Conservation (phyloP, 305 asterid species). For the Fraxinus angustifolia region DNA sequence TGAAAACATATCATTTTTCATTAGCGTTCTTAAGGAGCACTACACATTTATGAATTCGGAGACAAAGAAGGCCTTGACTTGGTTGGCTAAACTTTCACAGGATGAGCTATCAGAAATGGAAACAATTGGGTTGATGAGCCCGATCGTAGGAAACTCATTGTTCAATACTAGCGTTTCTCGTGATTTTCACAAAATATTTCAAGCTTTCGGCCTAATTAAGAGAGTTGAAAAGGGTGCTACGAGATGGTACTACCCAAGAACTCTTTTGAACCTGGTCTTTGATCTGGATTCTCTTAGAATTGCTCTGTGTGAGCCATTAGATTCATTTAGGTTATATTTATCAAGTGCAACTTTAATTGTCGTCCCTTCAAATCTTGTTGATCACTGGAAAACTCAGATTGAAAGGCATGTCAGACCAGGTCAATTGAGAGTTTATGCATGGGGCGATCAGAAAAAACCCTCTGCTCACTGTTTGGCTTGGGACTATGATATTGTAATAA, state of each 20-base stretch:
- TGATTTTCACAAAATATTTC: constrained; percentile 68
- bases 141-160: constrained; percentile 51
- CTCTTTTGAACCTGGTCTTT: constrained; percentile 64
- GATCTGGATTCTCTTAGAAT: constrained; percentile 83
- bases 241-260: constrained; percentile 84
- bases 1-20: constrained; percentile 71
- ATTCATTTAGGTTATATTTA: constrained; percentile 64
- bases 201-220: constrained; percentile 84
- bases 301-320: constrained; percentile 85
- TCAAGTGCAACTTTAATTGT: constrained; percentile 87
- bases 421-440: constrained; percentile 72
- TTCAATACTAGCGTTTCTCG: constrained; percentile 55
- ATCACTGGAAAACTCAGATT: constrained; percentile 91
- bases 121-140: constrained; percentile 77
- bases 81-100: constrained; percentile 86
- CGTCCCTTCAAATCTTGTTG: constrained; percentile 88
- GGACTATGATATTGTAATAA: constrained; percentile 90
- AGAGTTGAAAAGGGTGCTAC: constrained; percentile 49
- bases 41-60: constrained; percentile 47
- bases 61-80: constrained; percentile 74
- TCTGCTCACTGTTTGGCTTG: constrained; percentile 83
- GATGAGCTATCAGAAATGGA: constrained; percentile 78
- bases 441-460: constrained; percentile 82
- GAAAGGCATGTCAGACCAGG: constrained; percentile 75
- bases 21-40: constrained; percentile 73